These are phyloP conservation scores for Pseudogymnoascus sp. DNA, from an alignment of 2,329 filamentous ascomycete species.

Conservation along the genomic window DNA sequence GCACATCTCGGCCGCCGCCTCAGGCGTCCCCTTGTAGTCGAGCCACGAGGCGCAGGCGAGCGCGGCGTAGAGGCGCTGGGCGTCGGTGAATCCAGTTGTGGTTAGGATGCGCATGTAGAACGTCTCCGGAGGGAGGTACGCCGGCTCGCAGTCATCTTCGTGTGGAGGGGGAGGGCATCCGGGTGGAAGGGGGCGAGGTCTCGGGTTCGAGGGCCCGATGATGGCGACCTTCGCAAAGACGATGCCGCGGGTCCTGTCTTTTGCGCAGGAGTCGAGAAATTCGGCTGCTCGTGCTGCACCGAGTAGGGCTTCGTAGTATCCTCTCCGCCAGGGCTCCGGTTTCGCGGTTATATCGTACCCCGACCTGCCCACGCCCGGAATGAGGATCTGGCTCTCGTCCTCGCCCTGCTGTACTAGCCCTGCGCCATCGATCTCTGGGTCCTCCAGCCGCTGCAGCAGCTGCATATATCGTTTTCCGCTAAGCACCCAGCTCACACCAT, in stretches of 20 bases:
- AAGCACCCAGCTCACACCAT: conserved; percentile 52
- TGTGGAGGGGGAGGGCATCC: conserved; percentile 54
- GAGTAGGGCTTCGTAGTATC: conserved; percentile 79
- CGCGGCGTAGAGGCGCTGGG: conserved; percentile 73
- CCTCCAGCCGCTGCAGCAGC: conserved; percentile 59
- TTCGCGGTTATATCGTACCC: conserved; percentile 57
- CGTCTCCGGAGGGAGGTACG: conserved; percentile 61
- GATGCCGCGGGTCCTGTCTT: conserved; percentile 55
- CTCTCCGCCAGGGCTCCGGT: conserved; percentile 60
- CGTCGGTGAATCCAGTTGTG: conserved; percentile 68
- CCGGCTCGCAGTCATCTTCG: conserved; percentile 66
- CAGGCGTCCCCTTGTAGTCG: conserved; percentile 61
- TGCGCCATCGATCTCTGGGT: conserved; percentile 58
- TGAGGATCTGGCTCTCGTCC: conserved; percentile 42
- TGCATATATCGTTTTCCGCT: conserved; percentile 52
- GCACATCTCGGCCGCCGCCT: conserved; percentile 64
- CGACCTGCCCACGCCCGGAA: conserved; percentile 46
- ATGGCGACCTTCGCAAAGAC: conserved; percentile 67
- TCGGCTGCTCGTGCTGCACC: conserved; percentile 68
- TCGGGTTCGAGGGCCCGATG: conserved; percentile 74
- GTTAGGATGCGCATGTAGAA: conserved; percentile 78
- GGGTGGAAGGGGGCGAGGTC: conserved; percentile 62
- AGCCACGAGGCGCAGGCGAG: conserved; percentile 79
- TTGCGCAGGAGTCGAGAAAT: conserved; percentile 70
- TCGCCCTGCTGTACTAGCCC: conserved; percentile 47